Conservation (phyloP, 768 basidiomycete species). For the Agaricus sinodeliciosus region DNA sequence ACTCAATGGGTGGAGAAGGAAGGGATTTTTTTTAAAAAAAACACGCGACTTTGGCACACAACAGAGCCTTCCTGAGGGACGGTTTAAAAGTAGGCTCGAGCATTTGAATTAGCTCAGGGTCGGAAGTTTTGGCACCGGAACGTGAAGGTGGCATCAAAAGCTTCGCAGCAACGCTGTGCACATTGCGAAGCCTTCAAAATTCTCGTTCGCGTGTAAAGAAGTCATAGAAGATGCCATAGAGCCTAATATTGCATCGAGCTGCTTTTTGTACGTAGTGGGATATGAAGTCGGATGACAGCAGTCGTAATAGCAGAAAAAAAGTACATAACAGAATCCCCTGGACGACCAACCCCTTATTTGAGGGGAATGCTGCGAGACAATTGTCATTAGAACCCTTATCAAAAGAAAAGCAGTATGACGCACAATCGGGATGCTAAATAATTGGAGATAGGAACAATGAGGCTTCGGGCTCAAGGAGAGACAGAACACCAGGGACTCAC, state of each 20-base stretch:
- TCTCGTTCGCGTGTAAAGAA: not conserved
- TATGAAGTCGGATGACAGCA: not conserved
- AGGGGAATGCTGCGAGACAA: slow-evolving; percentile 69
- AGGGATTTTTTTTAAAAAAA: not conserved
- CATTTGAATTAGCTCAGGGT: not conserved
- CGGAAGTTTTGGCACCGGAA: not conserved
- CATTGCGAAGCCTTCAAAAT: not conserved
- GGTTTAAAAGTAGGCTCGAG: too few species aligned
- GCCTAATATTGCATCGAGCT: slow-evolving; percentile 10
- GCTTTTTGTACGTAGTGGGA: slow-evolving; percentile 8
- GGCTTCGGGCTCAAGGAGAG: slow-evolving; percentile 10
- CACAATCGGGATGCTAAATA: slow-evolving; percentile 68
- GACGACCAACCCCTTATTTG: slow-evolving; percentile 55
- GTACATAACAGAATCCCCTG: slow-evolving; percentile 2
- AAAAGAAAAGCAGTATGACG: slow-evolving; percentile 20
- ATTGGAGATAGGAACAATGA: not conserved
- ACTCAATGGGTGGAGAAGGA: not conserved
- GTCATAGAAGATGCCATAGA: slow-evolving; percentile 2
- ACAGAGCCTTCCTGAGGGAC: too few species aligned
- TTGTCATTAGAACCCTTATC: slow-evolving; percentile 13
- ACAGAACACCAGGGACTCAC: slow-evolving; percentile 33
- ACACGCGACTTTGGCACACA: too few species aligned
- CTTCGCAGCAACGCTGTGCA: too few species aligned
- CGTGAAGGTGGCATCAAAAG: not conserved
- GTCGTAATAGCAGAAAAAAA: slow-evolving; percentile 4